Base-by-base conservation (phyloP, 1,284 basidiomycete genomes). In the Microbotryomycetes sp. region DNA sequence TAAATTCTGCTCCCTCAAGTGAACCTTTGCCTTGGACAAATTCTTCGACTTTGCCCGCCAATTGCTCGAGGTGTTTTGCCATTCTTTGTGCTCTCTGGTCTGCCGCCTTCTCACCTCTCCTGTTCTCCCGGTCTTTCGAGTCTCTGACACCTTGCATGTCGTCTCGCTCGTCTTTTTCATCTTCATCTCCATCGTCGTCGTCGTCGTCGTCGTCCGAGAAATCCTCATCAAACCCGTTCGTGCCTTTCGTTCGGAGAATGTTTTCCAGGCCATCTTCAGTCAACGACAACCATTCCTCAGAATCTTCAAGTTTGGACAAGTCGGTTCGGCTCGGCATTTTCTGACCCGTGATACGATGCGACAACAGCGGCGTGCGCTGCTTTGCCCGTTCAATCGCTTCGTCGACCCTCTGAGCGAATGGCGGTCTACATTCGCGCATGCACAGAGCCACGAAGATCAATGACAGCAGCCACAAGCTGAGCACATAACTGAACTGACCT, bases 1-100 rank as follows among this genome's bases (percentile, higher is more conserved):
- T 83, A 71, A 97, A 93, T 64, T 80, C 76, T 0, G 90, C 92
- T 1, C 92, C 92, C 68, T 90, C 85, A 5, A 94, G 65, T 66
- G 88, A 86, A 5, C 92, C 92, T 73, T 91, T 77, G 2, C 88
- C 90, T 68, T 91, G 85, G 2, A 97, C 83, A 73, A 97, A 97
- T 29, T 80, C 79, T 71, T 89, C 85, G 0, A 97, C 88, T 74
- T 90, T 89, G 64, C 81, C 78, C 11, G 92, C 91, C 53, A 97
- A 79, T 64, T 83, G 81, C 68, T 84, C 82, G 49, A 97, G 76
- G 57, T 81, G 83, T 18, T 79, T 74, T 2, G 89, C 86, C 71
- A 91, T 86, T 57, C 82, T 81, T 24, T 65, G 45, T 23, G 61
- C 65, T 54, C 57, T 59, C 26, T 55, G 54, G 54, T 71, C 65